phyloP scores from a whole-genome alignment of 2,329 filamentous ascomycete species.

The Monosporascus sp. region DNA sequence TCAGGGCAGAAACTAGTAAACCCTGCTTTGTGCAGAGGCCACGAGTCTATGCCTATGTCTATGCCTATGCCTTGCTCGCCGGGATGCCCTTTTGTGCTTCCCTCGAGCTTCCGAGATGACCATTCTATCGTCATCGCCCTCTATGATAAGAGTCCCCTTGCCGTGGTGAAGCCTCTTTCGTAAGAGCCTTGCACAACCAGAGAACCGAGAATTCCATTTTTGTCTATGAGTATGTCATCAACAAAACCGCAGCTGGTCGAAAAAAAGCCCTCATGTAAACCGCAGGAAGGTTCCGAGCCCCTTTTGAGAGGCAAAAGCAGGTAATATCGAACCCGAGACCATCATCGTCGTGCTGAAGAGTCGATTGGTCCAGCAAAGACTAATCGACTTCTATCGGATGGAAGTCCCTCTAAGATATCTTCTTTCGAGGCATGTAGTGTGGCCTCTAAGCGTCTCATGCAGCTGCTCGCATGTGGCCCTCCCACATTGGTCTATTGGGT shows the following conservation, averaged over 20 bases:
- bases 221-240: conserved; percentile 48
- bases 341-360: conserved; percentile 27
- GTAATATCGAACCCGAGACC: conserved; percentile 27
- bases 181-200: conserved; percentile 33
- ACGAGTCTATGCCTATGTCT: conserved; percentile 18
- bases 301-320: conserved; percentile 26
- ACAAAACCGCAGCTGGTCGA: conserved; percentile 26
- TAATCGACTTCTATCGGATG: conserved; percentile 24
- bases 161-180: conserved; percentile 17
- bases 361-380: conserved; percentile 14
- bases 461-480: conserved; percentile 26
- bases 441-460: conserved; percentile 28
- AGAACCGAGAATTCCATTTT: conserved; percentile 62
- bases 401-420: conserved; percentile 21
- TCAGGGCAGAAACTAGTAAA: conserved; percentile 22
- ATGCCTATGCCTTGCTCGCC: conserved; percentile 22
- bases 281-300: conserved; percentile 24
- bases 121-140: conserved; percentile 30
- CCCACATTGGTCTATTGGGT: conserved; percentile 29
- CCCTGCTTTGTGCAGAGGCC: conserved; percentile 18
- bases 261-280: conserved; percentile 24
- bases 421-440: conserved; percentile 20
- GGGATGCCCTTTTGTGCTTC: conserved; percentile 25
- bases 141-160: conserved; percentile 17
- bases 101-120: conserved; percentile 27